These are phyloP conservation scores for Lentinula sp. DNA, from an alignment of 768 basidiomycete species.

Conservation along the genomic window DNA sequence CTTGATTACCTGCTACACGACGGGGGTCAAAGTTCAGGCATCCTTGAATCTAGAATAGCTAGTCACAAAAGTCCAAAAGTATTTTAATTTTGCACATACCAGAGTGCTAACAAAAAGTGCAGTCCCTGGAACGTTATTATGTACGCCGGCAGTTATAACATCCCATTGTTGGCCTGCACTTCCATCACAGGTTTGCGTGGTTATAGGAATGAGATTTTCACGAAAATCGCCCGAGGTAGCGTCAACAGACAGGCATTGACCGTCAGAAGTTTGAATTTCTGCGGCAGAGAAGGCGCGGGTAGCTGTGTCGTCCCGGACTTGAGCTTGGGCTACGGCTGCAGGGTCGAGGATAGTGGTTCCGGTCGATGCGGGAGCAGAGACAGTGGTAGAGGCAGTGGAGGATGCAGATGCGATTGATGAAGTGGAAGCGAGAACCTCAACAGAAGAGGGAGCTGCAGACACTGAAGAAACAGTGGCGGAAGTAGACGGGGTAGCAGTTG, in stretches of 20 bases:
- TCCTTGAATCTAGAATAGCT: constrained; percentile 12
- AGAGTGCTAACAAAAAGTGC: constrained; percentile 15
- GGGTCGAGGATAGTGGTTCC: constrained; percentile 9
- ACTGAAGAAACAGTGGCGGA: no score
- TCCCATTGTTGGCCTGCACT: constrained; percentile 16
- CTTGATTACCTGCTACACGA: constrained; percentile 15
- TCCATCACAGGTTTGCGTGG: constrained; percentile 11
- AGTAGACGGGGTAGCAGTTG: background rate
- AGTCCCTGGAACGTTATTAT: constrained; percentile 13
- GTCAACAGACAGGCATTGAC: constrained; percentile 13
- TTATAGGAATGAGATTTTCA: constrained; percentile 16
- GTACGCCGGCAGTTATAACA: constrained; percentile 15
- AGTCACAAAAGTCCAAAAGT: background rate
- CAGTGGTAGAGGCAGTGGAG: background rate
- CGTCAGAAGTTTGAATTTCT: constrained; percentile 12
- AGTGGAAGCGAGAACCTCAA: background rate
- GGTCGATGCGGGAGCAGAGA: background rate
- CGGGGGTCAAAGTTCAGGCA: constrained; percentile 19
- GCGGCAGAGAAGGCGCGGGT: constrained; percentile 14
- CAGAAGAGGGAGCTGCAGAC: background rate
- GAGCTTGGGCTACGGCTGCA: constrained; percentile 13
- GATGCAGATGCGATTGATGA: background rate
- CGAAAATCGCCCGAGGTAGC: constrained; percentile 15
- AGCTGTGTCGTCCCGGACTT: constrained; percentile 15
- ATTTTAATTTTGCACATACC: constrained; percentile 7